These are phyloP conservation scores for Pyrus bretschneideri DNA, from an alignment of 306 rosid genomes.

Conservation along the genomic window DNA sequence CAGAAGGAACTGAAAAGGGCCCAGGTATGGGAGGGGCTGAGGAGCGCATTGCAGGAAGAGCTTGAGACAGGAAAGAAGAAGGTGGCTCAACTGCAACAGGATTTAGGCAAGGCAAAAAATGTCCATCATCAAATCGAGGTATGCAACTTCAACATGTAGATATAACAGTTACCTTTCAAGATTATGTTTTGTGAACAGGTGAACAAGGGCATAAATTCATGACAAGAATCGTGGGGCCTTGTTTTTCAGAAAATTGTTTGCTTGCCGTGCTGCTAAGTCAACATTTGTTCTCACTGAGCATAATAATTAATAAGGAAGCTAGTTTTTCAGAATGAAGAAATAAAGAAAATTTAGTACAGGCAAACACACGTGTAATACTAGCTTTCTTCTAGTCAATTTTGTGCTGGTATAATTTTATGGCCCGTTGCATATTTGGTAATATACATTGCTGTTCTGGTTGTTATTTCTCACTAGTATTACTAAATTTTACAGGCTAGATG, in stretches of 20 bases:
- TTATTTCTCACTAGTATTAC: not conserved
- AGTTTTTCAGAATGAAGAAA: not conserved
- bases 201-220: not conserved
- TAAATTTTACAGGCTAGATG: constrained; percentile 37
- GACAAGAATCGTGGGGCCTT: not conserved
- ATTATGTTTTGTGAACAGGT: not conserved
- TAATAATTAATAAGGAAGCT: not conserved
- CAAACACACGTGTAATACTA: not conserved
- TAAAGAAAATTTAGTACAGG: not conserved
- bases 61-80: constrained; percentile 37
- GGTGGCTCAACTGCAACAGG: constrained; percentile 32
- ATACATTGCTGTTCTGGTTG: not conserved
- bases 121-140: constrained; percentile 42
- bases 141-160: constrained; percentile 14
- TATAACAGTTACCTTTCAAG: not conserved
- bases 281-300: not conserved
- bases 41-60: constrained; percentile 38
- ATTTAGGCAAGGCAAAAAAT: constrained; percentile 32
- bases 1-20: constrained; percentile 25
- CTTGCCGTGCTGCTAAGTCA: not conserved
- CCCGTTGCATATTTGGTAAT: constrained; percentile 10
- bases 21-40: constrained; percentile 38
- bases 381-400: not conserved
- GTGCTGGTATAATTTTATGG: not conserved
- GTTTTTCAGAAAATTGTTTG: not conserved